Percentiles rank a stretch among this genome's conserved stretches.
Conservation (phyloP, 495 filamentous ascomycete genomes). For the Penicillium flavigenum region DNA sequence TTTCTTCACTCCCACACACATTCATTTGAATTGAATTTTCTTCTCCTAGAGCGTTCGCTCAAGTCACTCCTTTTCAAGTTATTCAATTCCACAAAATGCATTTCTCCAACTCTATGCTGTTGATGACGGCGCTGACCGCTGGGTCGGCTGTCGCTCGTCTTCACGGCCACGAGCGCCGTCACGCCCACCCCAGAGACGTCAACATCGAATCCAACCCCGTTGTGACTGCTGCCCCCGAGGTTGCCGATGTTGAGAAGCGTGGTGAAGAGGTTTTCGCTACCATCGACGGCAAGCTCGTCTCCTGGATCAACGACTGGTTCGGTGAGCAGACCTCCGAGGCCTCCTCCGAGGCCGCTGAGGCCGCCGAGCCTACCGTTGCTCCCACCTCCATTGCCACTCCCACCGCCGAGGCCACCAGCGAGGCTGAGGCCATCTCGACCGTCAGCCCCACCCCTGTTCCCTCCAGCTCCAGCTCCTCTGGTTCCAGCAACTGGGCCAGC, state of each 20-base stretch:
- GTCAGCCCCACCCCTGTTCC: constrained; percentile 15
- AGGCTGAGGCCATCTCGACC: constrained; percentile 14
- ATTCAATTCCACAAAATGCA: constrained; percentile 35
- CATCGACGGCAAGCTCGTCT: constrained; percentile 60
- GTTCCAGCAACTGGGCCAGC: constrained; percentile 30
- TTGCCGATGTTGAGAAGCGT: constrained; percentile 40
- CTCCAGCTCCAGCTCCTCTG: constrained; percentile 15
- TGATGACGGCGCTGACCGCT: constrained; percentile 44
- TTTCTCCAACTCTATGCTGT: constrained; percentile 42
- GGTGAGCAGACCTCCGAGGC: constrained; percentile 34
- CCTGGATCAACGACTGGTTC: constrained; percentile 65
- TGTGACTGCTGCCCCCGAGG: constrained; percentile 53
- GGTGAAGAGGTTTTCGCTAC: constrained; percentile 55
- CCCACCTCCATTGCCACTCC: constrained; percentile 21
- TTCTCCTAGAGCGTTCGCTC: constrained; percentile 27
- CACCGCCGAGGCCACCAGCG: constrained; percentile 19
- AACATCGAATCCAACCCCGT: constrained; percentile 40
- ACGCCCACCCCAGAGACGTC: constrained; percentile 31
- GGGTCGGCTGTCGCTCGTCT: constrained; percentile 43
- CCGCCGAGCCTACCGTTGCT: constrained; percentile 19
- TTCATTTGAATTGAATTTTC: constrained; percentile 27
- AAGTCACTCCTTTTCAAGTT: constrained; percentile 23
- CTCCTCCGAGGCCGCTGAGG: constrained; percentile 12
- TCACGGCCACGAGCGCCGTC: constrained; percentile 50
- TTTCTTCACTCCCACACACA: constrained; percentile 24